A percentile compares a stretch with the other conserved stretches of the same genome.
phyloP scores from a whole-genome alignment of 345 rosid genomes.

The Melaleuca alternifolia region DNA sequence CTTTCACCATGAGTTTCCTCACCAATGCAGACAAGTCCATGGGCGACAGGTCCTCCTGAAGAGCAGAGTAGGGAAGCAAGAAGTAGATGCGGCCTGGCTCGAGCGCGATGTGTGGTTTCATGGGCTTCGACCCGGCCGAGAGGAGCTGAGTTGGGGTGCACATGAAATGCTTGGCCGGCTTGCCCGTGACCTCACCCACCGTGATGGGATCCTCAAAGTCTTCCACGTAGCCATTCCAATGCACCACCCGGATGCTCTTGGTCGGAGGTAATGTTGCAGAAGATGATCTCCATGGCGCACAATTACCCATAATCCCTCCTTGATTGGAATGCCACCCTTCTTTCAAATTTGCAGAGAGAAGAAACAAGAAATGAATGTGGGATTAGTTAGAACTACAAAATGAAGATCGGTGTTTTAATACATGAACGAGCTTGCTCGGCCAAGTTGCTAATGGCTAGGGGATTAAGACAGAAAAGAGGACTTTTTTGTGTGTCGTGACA shows the following conservation, averaged over 20 bases:
- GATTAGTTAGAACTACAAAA: neutral
- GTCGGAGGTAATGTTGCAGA: neutral
- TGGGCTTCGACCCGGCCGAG: constrained; percentile 7
- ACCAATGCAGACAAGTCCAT: constrained; percentile 19
- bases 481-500: neutral
- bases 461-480: neutral
- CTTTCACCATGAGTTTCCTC: constrained; percentile 27
- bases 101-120: constrained; percentile 12
- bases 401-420: neutral
- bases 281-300: neutral
- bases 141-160: constrained; percentile 38
- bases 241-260: constrained; percentile 29
- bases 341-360: neutral
- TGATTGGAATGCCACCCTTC: neutral
- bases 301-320: neutral
- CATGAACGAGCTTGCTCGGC: neutral
- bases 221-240: constrained; percentile 29
- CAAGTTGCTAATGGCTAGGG: neutral
- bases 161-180: constrained; percentile 10
- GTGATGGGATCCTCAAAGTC: constrained; percentile 25
- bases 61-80: constrained; percentile 27
- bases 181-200: constrained; percentile 16
- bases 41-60: constrained; percentile 25
- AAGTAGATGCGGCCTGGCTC: constrained; percentile 34
- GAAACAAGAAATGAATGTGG: neutral